These are phyloP conservation scores for Fusarium praegraminearum DNA, from an alignment of 2,329 filamentous ascomycete genomes.

Conservation along the genomic window DNA sequence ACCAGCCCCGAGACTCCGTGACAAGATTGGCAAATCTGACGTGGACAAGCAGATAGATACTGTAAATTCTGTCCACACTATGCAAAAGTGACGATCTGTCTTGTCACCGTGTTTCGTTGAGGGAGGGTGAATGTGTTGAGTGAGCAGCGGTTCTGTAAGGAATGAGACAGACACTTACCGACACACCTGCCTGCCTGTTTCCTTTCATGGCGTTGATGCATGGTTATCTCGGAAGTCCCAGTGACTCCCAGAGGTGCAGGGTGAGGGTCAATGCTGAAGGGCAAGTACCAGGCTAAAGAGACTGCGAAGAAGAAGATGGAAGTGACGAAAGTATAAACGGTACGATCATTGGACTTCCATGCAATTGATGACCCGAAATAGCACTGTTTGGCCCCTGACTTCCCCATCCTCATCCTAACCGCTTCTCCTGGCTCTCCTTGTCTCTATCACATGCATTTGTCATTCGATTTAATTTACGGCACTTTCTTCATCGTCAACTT, in stretches of 20 bases:
- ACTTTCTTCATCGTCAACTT: background rate
- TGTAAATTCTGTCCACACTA: background rate
- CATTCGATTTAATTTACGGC: background rate
- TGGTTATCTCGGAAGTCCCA: background rate
- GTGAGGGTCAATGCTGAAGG: constrained; percentile 2
- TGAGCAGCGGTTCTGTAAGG: background rate
- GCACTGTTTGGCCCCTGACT: background rate
- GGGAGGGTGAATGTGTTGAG: constrained; percentile 32
- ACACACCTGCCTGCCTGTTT: background rate
- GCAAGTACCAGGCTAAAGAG: constrained; percentile 16
- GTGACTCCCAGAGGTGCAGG: background rate
- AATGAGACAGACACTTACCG: constrained; percentile 6
- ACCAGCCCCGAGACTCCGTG: background rate
- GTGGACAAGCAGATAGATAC: constrained; percentile 14
- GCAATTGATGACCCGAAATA: background rate
- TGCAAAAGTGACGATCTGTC: constrained; percentile 7
- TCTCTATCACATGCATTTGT: background rate
- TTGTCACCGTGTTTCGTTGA: constrained; percentile 22
- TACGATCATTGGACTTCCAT: background rate
- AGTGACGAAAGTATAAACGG: background rate
- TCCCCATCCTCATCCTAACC: background rate
- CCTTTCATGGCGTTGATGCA: background rate
- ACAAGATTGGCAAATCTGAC: constrained; percentile 19
- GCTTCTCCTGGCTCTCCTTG: background rate
- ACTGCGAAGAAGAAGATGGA: constrained; percentile 30